Base-by-base conservation (phyloP, 2,329 filamentous ascomycete genomes). In the Cordyceps tenuipes region DNA sequence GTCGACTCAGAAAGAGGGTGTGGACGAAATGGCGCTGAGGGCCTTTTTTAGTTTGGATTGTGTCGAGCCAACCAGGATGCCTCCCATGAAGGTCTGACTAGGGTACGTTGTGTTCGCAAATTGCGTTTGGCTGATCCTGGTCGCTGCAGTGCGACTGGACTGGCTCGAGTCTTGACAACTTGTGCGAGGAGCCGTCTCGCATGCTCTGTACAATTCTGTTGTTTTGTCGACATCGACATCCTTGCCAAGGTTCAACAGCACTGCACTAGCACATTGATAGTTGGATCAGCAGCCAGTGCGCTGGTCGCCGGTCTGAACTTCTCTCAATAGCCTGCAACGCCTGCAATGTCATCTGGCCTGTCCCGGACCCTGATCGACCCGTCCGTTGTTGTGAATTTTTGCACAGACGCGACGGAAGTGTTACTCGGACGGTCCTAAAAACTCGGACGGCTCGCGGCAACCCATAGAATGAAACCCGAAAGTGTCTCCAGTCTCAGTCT, bases 1-100 rank as follows among this genome's bases (percentile, higher is more conserved):
- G 60, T 59, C 60, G 59, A 55, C 59, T 55, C 60, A 34, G 21
- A 17, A 41, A 41, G 59, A 57, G 59, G 52, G 59, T 50, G 52
- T 56, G 59, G 46, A 61, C 52, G 44, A 57, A 48, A 39, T 54
- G 43, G 57, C 39, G 19, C 39, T 36, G 46, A 29, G 44, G 34
- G 49, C 48, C n/a, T 21, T 41, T 52, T 53, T 59, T 53, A 41
- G 48, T 50, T 50, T 36, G 57, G 39, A 46, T 53, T 46, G 57
- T 59, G 26, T 17, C 19, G 48, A 51, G 57, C 49, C 57, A 51
- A 51, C 48, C 57, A 52, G 19, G 52, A 46, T 34, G 17, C 8
- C 21, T 36, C 39, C 36, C 48, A 39, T 12, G 19, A 31, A 10
- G 10, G 46, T 34, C 55, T 50, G 55, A 43, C 46, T 41, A 31